Evolutionary conservation across 768 basidiomycete species (phyloP), one percentile per base, ranked within the genome.

Genomic region (Boletales sp.): DNA sequence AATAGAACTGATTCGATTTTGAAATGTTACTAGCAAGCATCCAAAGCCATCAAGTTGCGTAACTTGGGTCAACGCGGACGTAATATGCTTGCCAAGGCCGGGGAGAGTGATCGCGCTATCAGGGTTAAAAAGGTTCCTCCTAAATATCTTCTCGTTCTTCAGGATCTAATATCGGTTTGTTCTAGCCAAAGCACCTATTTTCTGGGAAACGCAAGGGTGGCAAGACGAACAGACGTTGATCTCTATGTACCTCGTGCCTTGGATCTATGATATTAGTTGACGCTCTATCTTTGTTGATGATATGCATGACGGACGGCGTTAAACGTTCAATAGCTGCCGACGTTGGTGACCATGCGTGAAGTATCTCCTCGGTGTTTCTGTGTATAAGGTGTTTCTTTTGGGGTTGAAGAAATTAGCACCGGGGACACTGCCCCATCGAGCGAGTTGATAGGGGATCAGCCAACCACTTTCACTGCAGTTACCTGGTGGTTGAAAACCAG

Each of bases 81-180:
- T 52, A 95, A 95, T 67, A 82, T 83, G 76, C 77, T 84, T 39
- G 95, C 92, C 21, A 91, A 87, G 66, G 94, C 94, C 35, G 90
- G 90, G 51, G 95, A 99, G 78, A 76, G 81, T 51, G 92, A 94
- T 73, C 83, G 90, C 56, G 78, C 78, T 11, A 92, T 92, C 72
- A 79, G 73, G 63, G 78, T 77, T 54, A 91, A 91, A 78, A 91
- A 87, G 89, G 90, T 90, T 45, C 12, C 77, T 73, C 12, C 8
- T 13, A 27, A 27, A 27, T 27, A 27, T n/a, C 17, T 38, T 45
- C n/a, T 12, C 11, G 12, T 43, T 11, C 14, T 27, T 10, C 21
- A 17, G 36, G 11, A 11, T 1, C 50, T 65, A 19, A 53, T 18
- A 21, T 45, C 31, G 56, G 31, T 52, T 27, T 27, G 32, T 53